These are phyloP conservation scores for Malus orientalis DNA, from an alignment of 306 rosid genomes.

Conservation along the genomic window DNA sequence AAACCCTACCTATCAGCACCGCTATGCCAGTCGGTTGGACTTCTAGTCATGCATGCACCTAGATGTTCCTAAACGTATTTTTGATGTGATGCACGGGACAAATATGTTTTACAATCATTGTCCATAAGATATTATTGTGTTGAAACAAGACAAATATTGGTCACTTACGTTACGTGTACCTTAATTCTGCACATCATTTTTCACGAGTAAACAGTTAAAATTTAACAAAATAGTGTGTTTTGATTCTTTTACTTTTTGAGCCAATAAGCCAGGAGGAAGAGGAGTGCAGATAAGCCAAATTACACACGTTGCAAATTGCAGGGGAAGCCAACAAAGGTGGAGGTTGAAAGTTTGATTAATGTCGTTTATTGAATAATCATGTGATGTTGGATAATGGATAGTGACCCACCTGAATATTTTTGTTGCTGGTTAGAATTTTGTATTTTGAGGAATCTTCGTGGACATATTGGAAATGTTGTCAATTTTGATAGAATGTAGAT, in stretches of 20 bases:
- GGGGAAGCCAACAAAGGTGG: neutral
- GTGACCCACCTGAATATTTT: neutral
- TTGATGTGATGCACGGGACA: too few relatives aligned
- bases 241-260: too few relatives aligned
- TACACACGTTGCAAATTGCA: neutral
- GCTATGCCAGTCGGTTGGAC: too few relatives aligned
- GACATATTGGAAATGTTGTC: too few relatives aligned
- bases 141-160: neutral
- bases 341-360: neutral
- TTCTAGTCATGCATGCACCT: too few relatives aligned
- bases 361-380: neutral
- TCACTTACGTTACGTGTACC: neutral
- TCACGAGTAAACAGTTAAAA: too few relatives aligned
- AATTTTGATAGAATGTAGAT: neutral
- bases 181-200: accelerated
- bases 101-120: too few relatives aligned
- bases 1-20: too few relatives aligned
- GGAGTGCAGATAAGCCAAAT: neutral
- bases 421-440: neutral
- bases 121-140: neutral
- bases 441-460: neutral
- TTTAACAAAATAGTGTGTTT: too few relatives aligned
- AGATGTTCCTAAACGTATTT: too few relatives aligned
- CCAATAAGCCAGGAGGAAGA: neutral
- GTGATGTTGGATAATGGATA: neutral